Base-by-base conservation (phyloP, 257 asterid genomes). In the Przewalskia tangutica region DNA sequence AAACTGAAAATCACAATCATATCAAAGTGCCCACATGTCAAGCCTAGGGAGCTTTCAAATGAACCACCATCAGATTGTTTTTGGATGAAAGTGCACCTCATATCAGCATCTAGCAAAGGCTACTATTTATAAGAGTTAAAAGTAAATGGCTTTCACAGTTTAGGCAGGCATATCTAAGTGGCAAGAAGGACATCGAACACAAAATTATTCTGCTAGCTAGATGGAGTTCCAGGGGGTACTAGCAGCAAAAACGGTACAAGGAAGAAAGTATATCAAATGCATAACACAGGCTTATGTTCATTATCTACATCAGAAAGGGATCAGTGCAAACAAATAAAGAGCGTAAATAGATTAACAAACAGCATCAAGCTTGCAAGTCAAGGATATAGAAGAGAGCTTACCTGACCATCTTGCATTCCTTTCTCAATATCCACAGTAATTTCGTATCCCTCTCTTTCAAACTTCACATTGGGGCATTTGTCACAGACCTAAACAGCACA, bases 341-440 rank as follows among this genome's bases (percentile, higher is more conserved):
- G 53, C 34, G 23, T 55, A 60, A 70, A 32, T 36, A 81, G 40
- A 23, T 64, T 48, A 55, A 53, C 23, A 50, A 48, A 27, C 50
- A 23, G 20, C 8, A 46, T 77, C 23, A 73, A 13, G n/a, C 44
- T 17, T n/a, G 56, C 66, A 81, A 62, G 23, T 13, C 50, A 80
- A 7, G 13, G 54, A 48, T 27, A 48, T 55, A 44, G 14, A 32
- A 40, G 42, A 62, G 77, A 71, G 66, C 89, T 88, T 87, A 96
- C 99, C 91, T 96, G 95, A 65, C 97, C 98, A 86, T 96, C 98
- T 88, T 91, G 95, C 99, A 94, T 92, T 84, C 98, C 99, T 89
- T 94, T 96, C 91, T 96, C 99, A 50, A 96, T 92, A 88, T 96
- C 99, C 83, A 96, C 97, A 1, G 99, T 94, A 87, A 96, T 58